Conservation (phyloP, 352 stramenopile genomes). For the Phytopythium boreale region DNA sequence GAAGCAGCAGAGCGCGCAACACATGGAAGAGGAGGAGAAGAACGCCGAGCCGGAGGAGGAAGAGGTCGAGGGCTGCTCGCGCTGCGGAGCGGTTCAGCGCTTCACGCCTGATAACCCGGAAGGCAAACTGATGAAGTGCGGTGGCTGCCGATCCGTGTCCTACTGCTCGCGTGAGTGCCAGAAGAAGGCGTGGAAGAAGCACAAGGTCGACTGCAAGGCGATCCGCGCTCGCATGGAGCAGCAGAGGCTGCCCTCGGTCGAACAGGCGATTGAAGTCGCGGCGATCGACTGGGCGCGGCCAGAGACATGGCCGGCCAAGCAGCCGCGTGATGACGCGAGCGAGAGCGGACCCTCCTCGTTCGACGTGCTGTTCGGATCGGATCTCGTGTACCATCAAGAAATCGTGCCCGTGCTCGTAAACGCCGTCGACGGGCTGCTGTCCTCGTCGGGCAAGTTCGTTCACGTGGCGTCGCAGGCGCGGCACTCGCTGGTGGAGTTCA, state of each 20-base stretch:
- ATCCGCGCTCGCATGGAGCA: constrained; percentile 43
- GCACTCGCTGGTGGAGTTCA: constrained; percentile 82
- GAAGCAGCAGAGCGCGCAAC: neutral
- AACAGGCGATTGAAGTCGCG: constrained; percentile 48
- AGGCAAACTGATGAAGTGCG: constrained; percentile 84
- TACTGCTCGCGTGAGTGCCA: constrained; percentile 87
- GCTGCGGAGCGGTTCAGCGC: constrained; percentile 68
- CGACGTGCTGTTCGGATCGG: constrained; percentile 78
- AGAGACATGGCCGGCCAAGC: constrained; percentile 60
- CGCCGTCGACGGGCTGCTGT: constrained; percentile 72
- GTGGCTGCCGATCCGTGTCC: constrained; percentile 59
- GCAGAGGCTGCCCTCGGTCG: constrained; percentile 4
- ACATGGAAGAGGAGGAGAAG: constrained; percentile 12
- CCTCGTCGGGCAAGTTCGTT: constrained; percentile 53
- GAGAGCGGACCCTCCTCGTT: constrained; percentile 34
- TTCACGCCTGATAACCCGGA: constrained; percentile 84
- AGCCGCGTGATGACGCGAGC: constrained; percentile 4
- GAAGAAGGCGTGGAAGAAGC: constrained; percentile 83
- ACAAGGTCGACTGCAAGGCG: constrained; percentile 81
- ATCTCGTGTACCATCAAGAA: constrained; percentile 85
- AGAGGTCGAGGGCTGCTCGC: constrained; percentile 45
- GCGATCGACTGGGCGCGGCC: constrained; percentile 81
- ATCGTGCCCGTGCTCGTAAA: constrained; percentile 78
- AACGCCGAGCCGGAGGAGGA: constrained; percentile 15
- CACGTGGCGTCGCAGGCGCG: constrained; percentile 79